Conservation (phyloP, 495 filamentous ascomycete genomes). For the Sordaria brevicollis region DNA sequence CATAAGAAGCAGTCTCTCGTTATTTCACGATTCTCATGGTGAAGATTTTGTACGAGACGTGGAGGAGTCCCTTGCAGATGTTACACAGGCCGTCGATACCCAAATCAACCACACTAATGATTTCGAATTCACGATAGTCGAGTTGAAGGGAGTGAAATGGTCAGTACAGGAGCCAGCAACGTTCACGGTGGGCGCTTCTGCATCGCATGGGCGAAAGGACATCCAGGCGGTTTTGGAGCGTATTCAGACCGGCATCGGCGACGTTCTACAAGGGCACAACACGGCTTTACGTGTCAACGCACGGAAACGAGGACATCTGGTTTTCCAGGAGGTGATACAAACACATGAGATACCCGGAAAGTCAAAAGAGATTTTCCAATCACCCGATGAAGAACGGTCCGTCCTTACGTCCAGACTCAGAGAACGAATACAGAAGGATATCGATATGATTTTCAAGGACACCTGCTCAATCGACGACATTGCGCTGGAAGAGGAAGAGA, state of each 20-base stretch:
- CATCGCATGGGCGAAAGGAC: slow-evolving; percentile 24
- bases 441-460: slow-evolving; percentile 35
- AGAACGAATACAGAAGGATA: slow-evolving; percentile 29
- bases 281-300: slow-evolving; percentile 31
- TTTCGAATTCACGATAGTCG: slow-evolving; percentile 30
- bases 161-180: slow-evolving; percentile 24
- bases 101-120: slow-evolving; percentile 27
- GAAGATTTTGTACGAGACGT: slow-evolving; percentile 23
- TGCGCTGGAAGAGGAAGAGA: slow-evolving; percentile 17
- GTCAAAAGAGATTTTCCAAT: slow-evolving; percentile 9
- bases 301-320: slow-evolving; percentile 35
- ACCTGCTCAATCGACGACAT: slow-evolving; percentile 32
- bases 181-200: slow-evolving; percentile 22
- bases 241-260: slow-evolving; percentile 34
- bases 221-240: slow-evolving; percentile 34
- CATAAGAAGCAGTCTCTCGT: slow-evolving; percentile 26
- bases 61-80: slow-evolving; percentile 15
- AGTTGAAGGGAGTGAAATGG: slow-evolving; percentile 33
- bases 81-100: slow-evolving; percentile 23
- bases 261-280: slow-evolving; percentile 34
- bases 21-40: slow-evolving; percentile 29
- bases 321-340: slow-evolving; percentile 36
- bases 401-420: slow-evolving; percentile 22
- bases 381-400: slow-evolving; percentile 10
- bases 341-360: slow-evolving; percentile 21